Conservation (phyloP, 306 rosid genomes). For the Neltuma alba region DNA sequence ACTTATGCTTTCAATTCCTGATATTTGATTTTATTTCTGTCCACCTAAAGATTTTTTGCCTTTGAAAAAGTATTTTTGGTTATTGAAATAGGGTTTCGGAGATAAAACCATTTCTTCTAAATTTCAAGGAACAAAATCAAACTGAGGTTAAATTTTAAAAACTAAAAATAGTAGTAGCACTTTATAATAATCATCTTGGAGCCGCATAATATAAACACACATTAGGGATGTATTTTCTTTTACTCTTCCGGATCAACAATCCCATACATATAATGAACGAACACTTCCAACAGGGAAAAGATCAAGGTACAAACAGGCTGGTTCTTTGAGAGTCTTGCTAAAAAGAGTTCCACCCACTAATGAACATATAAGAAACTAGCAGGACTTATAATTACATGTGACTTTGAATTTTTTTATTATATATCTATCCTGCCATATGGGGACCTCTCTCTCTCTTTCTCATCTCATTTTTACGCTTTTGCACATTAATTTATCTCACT, state of each 20-base stretch:
- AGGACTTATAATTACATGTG: conserved; percentile 47
- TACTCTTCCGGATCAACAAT: not conserved
- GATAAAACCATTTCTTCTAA: too few species aligned
- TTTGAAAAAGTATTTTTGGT: too few species aligned
- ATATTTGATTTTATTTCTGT: too few species aligned
- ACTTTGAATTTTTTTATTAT: not conserved
- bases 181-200: too few species aligned
- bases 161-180: too few species aligned
- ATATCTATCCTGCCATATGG: conserved; percentile 26
- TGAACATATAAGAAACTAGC: conserved; percentile 36
- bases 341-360: conserved; percentile 24
- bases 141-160: too few species aligned
- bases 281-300: conserved; percentile 20
- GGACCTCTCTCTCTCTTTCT: conserved; percentile 29
- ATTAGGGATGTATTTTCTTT: too few species aligned
- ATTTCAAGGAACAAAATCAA: too few species aligned
- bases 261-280: not conserved
- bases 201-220: too few species aligned
- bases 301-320: conserved; percentile 32
- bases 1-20: too few species aligned
- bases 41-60: too few species aligned
- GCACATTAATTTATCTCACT: conserved; percentile 29
- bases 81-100: too few species aligned
- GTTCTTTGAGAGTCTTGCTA: not conserved
- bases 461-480: conserved; percentile 42